Evolutionary conservation across 805 yeast species (phyloP).

Genomic region (Barnettozyma botsteinii): DNA sequence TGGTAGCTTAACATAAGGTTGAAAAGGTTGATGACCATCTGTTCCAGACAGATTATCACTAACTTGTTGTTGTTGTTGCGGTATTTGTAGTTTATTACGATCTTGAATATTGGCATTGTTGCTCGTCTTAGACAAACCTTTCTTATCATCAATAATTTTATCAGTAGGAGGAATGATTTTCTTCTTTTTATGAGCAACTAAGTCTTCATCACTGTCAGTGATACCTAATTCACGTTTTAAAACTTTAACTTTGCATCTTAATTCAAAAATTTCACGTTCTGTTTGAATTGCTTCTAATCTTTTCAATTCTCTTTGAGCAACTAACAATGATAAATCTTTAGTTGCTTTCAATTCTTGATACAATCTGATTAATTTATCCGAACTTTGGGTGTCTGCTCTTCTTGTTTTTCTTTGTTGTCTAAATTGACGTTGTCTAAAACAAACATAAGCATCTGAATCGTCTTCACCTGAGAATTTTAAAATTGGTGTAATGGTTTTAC

Average conservation of each 20-base stretch:
- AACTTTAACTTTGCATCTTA: conserved; percentile 64
- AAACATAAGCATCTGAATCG: conserved; percentile 89
- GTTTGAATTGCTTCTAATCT: conserved; percentile 54
- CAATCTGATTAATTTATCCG: conserved; percentile 71
- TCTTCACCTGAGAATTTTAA: conserved; percentile 82
- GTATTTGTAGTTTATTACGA: conserved; percentile 8
- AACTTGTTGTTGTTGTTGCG: conserved; percentile 8
- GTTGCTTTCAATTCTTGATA: conserved; percentile 77
- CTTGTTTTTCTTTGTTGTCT: conserved; percentile 95
- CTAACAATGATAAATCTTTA: conserved; percentile 56
- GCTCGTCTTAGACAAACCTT: conserved; percentile 15
- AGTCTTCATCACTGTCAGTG: conserved; percentile 79
- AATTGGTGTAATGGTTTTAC: conserved; percentile 65
- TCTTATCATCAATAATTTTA: conserved; percentile 11
- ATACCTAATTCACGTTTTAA: conserved; percentile 71
- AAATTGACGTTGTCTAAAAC: conserved; percentile 92
- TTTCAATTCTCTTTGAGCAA: conserved; percentile 68
- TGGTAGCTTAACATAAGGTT: conserved; percentile 82
- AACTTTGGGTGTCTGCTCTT: conserved; percentile 85
- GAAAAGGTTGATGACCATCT: conserved; percentile 32
- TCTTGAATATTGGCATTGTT: conserved; percentile 18
- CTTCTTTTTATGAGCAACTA: conserved; percentile 72
- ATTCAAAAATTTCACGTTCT: conserved; percentile 64
- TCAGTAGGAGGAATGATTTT: conserved; percentile 27
- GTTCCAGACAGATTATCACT: conserved; percentile 18